phyloP scores from a whole-genome alignment of 306 rosid genomes.

The Erythrophleum fordii region DNA sequence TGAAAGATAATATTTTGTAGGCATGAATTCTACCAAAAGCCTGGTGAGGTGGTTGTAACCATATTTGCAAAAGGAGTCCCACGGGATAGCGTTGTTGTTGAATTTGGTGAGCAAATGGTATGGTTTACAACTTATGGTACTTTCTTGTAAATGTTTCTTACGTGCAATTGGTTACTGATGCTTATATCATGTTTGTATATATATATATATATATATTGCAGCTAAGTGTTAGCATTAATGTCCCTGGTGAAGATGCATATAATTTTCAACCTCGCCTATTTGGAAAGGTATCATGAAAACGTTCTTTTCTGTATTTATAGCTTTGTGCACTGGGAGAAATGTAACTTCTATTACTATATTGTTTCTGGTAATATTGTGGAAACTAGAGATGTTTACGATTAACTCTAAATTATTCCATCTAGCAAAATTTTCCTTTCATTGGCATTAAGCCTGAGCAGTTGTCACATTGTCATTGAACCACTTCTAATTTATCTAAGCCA shows the following conservation, averaged over 20 bases:
- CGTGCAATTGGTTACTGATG: no score
- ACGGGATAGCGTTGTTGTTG: conserved; percentile 54
- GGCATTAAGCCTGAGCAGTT: no score
- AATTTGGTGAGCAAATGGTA: conserved; percentile 94
- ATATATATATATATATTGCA: no score
- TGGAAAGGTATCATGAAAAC: conserved; percentile 68
- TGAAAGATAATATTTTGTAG: conserved; percentile 48
- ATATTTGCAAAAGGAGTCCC: conserved; percentile 82
- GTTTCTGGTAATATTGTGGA: not conserved
- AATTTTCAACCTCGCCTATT: conserved; percentile 76
- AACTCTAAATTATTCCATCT: no score
- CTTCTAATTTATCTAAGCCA: not conserved
- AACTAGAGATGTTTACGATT: not conserved
- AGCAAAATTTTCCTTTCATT: no score
- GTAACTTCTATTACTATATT: not conserved
- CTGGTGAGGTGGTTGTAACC: conserved; percentile 76
- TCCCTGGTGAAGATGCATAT: conserved; percentile 70
- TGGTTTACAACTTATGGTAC: conserved; percentile 36
- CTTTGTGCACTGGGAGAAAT: not conserved
- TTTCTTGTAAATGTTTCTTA: not conserved
- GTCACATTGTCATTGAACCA: no score
- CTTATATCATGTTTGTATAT: no score
- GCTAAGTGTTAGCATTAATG: conserved; percentile 71
- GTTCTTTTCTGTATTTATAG: not conserved
- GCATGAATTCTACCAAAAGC: conserved; percentile 83